phyloP scores from a whole-genome alignment of 176 grass and related monocot genomes.

The Neostapfia colusana region DNA sequence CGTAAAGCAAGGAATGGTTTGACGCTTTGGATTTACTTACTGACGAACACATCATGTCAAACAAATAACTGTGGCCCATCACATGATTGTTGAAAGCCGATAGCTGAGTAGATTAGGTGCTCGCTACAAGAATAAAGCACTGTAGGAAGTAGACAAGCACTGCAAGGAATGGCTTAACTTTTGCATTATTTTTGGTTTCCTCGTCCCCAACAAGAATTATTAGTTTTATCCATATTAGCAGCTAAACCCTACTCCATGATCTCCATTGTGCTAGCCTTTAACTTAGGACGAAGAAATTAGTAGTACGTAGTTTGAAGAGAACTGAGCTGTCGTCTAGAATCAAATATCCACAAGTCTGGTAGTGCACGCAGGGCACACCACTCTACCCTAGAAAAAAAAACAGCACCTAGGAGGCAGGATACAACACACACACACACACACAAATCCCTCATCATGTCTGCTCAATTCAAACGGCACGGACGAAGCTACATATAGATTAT shows the following conservation, averaged over 20 bases:
- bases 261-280: not conserved
- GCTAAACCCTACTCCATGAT: not conserved
- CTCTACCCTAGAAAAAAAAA: not conserved
- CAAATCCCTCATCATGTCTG: slow-evolving; percentile 2
- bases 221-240: not conserved
- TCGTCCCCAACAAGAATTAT: not conserved
- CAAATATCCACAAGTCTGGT: slow-evolving; percentile 29
- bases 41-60: slow-evolving; percentile 41
- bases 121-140: slow-evolving; percentile 20
- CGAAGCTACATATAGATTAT: too few relatives aligned
- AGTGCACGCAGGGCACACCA: slow-evolving; percentile 12
- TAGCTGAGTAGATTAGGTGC: slow-evolving; percentile 35
- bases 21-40: slow-evolving; percentile 19
- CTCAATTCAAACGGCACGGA: not conserved
- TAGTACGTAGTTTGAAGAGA: slow-evolving; percentile 18
- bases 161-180: slow-evolving; percentile 11
- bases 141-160: slow-evolving; percentile 47
- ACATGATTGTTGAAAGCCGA: slow-evolving; percentile 34
- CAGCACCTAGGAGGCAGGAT: slow-evolving; percentile 24
- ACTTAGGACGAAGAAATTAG: not conserved
- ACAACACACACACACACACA: not conserved
- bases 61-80: slow-evolving; percentile 30
- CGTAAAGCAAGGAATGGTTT: slow-evolving; percentile 13
- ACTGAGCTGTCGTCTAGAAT: slow-evolving; percentile 2
- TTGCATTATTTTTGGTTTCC: not conserved